Evolutionary conservation across 2,329 filamentous ascomycete species (phyloP).

Genomic region (Ophiocordyceps camponoti-saundersi): DNA sequence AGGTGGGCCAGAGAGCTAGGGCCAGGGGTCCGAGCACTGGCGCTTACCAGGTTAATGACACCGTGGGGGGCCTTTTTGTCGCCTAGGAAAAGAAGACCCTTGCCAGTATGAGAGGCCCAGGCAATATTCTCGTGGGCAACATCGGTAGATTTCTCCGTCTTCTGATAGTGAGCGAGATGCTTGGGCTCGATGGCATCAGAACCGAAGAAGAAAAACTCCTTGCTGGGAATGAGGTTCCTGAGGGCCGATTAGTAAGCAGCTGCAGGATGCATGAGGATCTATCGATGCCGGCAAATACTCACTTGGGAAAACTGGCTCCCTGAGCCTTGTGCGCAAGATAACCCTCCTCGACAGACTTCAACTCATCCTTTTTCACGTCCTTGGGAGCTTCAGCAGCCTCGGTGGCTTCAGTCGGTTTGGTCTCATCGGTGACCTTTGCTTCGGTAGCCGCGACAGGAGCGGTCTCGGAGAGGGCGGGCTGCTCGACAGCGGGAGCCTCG

Average conservation of each 20-base stretch:
- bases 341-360: constrained; percentile 65
- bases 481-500: constrained; percentile 25
- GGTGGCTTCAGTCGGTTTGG: constrained; percentile 9
- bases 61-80: constrained; percentile 70
- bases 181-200: constrained; percentile 57
- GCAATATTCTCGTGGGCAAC: constrained; percentile 64
- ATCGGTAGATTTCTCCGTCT: constrained; percentile 68
- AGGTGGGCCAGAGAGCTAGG: not conserved
- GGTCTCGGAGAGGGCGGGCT: constrained; percentile 16
- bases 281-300: constrained; percentile 22
- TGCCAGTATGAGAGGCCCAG: constrained; percentile 87
- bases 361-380: constrained; percentile 30
- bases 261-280: not conserved
- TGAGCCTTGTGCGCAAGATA: constrained; percentile 79
- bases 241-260: constrained; percentile 5
- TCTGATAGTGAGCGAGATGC: constrained; percentile 60
- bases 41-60: constrained; percentile 68
- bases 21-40: too few relatives aligned
- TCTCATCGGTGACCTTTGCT: constrained; percentile 4
- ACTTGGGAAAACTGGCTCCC: constrained; percentile 73
- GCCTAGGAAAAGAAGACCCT: constrained; percentile 83
- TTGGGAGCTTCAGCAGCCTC: constrained; percentile 25
- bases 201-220: constrained; percentile 86
- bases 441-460: constrained; percentile 18
- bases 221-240: constrained; percentile 77